Evolutionary conservation across 495 filamentous ascomycete genomes (phyloP).

Genomic region (Terfezia claveryi): DNA sequence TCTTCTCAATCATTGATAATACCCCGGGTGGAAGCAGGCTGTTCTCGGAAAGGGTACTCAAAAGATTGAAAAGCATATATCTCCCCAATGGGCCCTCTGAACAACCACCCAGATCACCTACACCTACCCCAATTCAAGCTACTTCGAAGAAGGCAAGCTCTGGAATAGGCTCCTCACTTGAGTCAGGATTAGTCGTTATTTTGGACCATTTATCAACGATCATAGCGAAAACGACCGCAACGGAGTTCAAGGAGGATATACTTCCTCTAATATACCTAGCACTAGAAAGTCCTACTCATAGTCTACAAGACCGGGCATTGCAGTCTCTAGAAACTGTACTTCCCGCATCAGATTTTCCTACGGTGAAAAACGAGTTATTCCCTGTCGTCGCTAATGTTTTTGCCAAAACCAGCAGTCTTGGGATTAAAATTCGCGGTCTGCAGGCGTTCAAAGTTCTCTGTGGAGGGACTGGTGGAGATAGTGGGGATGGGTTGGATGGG

Average conservation of each 20-base stretch:
- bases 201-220: constrained; percentile 60
- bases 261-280: constrained; percentile 62
- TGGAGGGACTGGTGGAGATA: constrained; percentile 35
- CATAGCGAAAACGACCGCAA: constrained; percentile 58
- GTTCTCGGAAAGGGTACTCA: constrained; percentile 65
- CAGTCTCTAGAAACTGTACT: constrained; percentile 50
- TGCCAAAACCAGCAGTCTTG: constrained; percentile 72
- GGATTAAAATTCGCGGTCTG: constrained; percentile 76
- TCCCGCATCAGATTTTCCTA: constrained; percentile 75
- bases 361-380: constrained; percentile 87
- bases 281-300: constrained; percentile 71
- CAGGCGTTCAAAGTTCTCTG: constrained; percentile 80
- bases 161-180: constrained; percentile 62
- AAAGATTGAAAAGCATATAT: constrained; percentile 67
- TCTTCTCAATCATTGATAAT: constrained; percentile 60
- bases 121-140: constrained; percentile 21
- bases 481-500: constrained; percentile 53
- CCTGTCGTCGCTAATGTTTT: constrained; percentile 76
- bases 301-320: constrained; percentile 64
- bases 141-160: constrained; percentile 24
- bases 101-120: constrained; percentile 3
- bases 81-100: constrained; percentile 24
- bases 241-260: constrained; percentile 89
- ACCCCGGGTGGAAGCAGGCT: constrained; percentile 44
- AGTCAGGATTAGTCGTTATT: constrained; percentile 75